Conservation (phyloP, 768 basidiomycete species). For the Artomyces pyxidatus region DNA sequence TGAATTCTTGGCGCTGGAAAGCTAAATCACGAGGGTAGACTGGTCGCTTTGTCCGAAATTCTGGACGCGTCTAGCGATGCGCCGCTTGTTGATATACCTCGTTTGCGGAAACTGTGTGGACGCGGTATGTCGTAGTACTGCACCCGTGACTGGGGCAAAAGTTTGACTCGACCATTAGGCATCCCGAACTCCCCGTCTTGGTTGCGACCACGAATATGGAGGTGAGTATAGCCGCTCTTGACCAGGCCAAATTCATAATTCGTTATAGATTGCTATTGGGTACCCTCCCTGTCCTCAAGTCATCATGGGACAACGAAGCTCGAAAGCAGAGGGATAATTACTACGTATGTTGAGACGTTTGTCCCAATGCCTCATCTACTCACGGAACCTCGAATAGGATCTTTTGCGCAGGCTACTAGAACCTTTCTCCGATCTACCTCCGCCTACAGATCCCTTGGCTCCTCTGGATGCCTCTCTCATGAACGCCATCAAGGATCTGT, state of each 20-base stretch:
- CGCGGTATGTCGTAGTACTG: slow-evolving; percentile 49
- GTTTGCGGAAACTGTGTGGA: slow-evolving; percentile 48
- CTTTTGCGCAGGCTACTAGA: slow-evolving; percentile 56
- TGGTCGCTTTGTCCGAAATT: slow-evolving; percentile 51
- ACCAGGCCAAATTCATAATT: not conserved
- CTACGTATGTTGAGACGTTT: slow-evolving; percentile 63
- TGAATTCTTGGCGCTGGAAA: not conserved
- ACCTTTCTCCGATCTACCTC: slow-evolving; percentile 37
- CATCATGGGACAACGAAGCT: slow-evolving; percentile 49
- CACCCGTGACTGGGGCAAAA: too few relatives aligned
- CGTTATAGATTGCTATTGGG: slow-evolving; percentile 58
- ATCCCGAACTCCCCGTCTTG: slow-evolving; percentile 68
- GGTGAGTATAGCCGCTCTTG: slow-evolving; percentile 33
- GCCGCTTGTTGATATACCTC: slow-evolving; percentile 46
- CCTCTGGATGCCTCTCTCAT: slow-evolving; percentile 14
- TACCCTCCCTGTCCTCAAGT: slow-evolving; percentile 47
- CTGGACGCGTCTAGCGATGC: slow-evolving; percentile 40
- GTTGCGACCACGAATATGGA: slow-evolving; percentile 74
- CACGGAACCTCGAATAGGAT: slow-evolving; percentile 45
- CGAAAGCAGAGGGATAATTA: slow-evolving; percentile 59
- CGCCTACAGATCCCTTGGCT: slow-evolving; percentile 9
- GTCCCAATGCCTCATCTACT: too few relatives aligned
- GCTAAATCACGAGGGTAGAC: slow-evolving; percentile 27
- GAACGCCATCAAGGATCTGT: slow-evolving; percentile 13
- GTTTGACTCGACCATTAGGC: too few relatives aligned